phyloP scores from a whole-genome alignment of 192 early-diverging fungal genomes.

The Coemansia furcata region DNA sequence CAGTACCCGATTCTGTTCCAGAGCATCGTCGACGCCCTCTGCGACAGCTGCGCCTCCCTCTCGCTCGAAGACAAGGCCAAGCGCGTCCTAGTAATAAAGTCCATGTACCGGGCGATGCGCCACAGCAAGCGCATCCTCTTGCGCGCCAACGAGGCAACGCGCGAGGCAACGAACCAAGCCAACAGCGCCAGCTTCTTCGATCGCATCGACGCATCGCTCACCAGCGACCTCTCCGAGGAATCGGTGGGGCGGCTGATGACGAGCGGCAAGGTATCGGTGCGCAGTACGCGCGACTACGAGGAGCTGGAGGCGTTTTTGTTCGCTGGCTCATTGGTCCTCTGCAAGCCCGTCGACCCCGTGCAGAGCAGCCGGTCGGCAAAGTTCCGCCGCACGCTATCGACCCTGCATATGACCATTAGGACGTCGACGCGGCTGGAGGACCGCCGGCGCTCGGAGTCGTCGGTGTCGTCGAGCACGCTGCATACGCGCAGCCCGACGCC shows the following conservation, averaged over 20 bases:
- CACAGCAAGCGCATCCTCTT: constrained; percentile 38
- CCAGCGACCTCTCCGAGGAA: not conserved
- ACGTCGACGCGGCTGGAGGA: constrained; percentile 2
- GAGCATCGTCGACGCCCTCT: constrained; percentile 33
- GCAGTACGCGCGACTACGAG: constrained; percentile 13
- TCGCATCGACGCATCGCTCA: constrained; percentile 12
- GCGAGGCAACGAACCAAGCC: constrained; percentile 35
- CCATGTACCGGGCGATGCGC: constrained; percentile 32
- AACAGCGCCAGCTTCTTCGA: constrained; percentile 28
- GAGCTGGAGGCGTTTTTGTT: constrained; percentile 38
- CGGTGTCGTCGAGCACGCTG: constrained; percentile 32
- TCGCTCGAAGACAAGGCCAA: constrained; percentile 4
- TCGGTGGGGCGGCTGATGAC: constrained; percentile 25
- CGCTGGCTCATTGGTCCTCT: constrained; percentile 24
- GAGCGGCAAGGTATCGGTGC: constrained; percentile 16
- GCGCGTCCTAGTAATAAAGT: constrained; percentile 18
- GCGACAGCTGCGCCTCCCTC: constrained; percentile 11
- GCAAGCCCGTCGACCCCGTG: constrained; percentile 3
- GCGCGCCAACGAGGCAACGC: constrained; percentile 44
- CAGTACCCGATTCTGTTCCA: constrained; percentile 51
- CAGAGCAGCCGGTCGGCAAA: constrained; percentile 10
- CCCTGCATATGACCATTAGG: constrained; percentile 31
- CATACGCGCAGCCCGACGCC: constrained; percentile 16
- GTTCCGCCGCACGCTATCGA: constrained; percentile 44
- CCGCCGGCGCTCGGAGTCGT: constrained; percentile 32